Conservation (phyloP, 148 eudicot species). For the Chenopodium quinoa region DNA sequence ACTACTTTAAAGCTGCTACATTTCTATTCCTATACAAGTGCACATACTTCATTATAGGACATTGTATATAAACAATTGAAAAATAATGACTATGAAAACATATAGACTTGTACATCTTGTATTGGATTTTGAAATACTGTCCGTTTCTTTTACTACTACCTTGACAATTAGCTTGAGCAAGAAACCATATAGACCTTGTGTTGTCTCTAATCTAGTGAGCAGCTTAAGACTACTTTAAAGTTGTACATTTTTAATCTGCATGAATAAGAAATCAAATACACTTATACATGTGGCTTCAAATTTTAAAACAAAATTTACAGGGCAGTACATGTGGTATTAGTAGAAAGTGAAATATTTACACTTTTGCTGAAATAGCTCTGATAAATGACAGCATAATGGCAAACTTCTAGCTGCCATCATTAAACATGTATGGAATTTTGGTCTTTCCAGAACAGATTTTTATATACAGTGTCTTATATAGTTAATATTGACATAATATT, state of each 20-base stretch:
- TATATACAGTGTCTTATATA: conserved; percentile 14
- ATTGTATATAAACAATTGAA: no score
- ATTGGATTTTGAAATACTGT: no score
- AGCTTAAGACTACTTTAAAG: no score
- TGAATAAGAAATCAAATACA: not conserved
- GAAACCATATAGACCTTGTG: no score
- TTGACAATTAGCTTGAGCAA: no score
- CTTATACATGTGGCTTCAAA: no score
- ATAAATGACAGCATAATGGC: not conserved
- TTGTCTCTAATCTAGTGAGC: no score
- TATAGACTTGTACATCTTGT: no score
- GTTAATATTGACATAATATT: not conserved
- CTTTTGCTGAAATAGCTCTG: not conserved
- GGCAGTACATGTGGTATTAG: not conserved
- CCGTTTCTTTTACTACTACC: no score
- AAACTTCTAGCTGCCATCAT: not conserved
- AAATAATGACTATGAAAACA: not conserved
- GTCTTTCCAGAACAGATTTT: not conserved
- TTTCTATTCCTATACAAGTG: not conserved
- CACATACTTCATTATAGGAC: not conserved
- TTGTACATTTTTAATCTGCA: not conserved
- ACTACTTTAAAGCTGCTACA: not conserved
- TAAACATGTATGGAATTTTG: conserved; percentile 7
- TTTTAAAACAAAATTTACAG: not conserved
- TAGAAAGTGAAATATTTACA: not conserved